Evolutionary conservation across 2,329 filamentous ascomycete species (phyloP), one percentile per base, ranked within the genome.

Genomic region (Paraconiothyrium sp.): DNA sequence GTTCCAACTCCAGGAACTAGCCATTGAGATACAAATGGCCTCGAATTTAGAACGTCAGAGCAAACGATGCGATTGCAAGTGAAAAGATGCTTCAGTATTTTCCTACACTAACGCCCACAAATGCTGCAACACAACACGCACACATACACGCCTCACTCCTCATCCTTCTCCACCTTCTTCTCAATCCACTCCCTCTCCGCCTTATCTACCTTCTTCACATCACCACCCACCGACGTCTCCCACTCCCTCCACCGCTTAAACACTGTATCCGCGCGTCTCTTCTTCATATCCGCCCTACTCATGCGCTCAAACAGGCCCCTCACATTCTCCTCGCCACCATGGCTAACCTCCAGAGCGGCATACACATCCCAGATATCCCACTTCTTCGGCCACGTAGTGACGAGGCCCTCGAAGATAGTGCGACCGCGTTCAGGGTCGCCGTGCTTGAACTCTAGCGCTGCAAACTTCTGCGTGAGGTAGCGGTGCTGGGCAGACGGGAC

Each of bases 331-430:
- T 86, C 74, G 2, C 78, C 69, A 50, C 79, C 73, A 60, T 88
- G 85, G 32, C 94, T 86, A 16, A 78, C 81, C 70, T 99, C 95
- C 59, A 97, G 85, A 75, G 97, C 93, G 1, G 97, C 81, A 67
- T 97, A 89, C 79, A 97, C 90, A 78, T 93, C 95, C 94, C 94
- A 98, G 55, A 98, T 83, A 76, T 97, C 93, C 62, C 93, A 88
- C 77, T 93, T 92, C 83, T 96, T 97, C 49, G 93, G 92, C 83
- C 90, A 97, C 4, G 91, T 90, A 39, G 88, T 87, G 8, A 99
- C 84, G 9, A 99, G 84, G 43, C 90, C 91, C 79, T 97, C 94
- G 72, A 98, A 98, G 74, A 98, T 90, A 30, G 96, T 99, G 20
- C 96, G 90, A 10, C 95, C 95, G 61, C 92, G 92, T 81, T 99